These are phyloP conservation scores for Lepidium campestre DNA, from an alignment of 441 rosid species.

Conservation along the genomic window DNA sequence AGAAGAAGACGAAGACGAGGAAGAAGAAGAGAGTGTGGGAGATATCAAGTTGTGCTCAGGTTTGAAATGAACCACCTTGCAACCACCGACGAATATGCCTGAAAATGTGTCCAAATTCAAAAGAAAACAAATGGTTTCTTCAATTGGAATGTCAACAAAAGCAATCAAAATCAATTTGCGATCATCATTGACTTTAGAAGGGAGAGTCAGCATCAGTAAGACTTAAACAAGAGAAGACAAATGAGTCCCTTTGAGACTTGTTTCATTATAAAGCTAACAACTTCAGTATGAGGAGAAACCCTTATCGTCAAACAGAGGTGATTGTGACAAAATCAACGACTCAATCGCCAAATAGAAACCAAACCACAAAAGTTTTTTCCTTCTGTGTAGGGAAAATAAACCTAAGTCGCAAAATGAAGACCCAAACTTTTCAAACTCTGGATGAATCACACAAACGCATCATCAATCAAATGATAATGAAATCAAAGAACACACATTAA, in stretches of 20 bases:
- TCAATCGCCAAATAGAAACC: not conserved
- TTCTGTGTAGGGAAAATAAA: not conserved
- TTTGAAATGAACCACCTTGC: conserved; percentile 91
- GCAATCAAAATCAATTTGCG: not conserved
- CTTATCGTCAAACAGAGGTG: not conserved
- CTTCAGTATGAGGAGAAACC: not conserved
- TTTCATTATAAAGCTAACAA: not conserved
- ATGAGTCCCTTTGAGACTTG: not conserved
- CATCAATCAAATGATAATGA: not conserved
- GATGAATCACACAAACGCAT: not conserved
- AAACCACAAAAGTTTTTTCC: not conserved
- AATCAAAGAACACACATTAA: not conserved
- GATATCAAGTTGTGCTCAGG: conserved; percentile 43
- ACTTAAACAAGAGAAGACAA: not conserved
- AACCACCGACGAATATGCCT: conserved; percentile 93
- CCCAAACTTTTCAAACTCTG: not conserved
- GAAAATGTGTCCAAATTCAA: conserved; percentile 15
- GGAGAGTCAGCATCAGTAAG: conserved; percentile 1
- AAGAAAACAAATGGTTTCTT: conserved; percentile 3
- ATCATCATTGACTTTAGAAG: not conserved
- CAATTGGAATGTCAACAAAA: conserved; percentile 13
- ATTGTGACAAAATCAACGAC: not conserved
- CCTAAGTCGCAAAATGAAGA: not conserved
- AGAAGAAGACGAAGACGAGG: not conserved
- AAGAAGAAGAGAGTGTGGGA: conserved; percentile 19